Base-by-base conservation (phyloP, 352 stramenopile genomes). In the Globisporangium emineosum region DNA sequence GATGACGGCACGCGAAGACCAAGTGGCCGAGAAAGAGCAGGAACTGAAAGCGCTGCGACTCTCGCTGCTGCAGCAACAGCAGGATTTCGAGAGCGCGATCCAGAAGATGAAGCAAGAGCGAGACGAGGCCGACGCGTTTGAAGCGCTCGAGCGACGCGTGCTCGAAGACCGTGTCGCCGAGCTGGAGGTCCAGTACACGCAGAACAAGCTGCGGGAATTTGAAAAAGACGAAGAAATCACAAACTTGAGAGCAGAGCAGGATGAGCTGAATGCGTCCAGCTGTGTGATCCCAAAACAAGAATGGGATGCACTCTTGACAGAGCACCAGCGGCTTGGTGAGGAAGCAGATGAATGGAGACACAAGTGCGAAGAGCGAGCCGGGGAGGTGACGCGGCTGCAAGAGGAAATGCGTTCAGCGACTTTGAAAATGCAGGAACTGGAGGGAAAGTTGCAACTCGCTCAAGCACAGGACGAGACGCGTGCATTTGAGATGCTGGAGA, bases 151-250 rank as follows among this genome's bases (percentile, higher is more conserved):
- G 65, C 77, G 73, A 25, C 70, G 77, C 17, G 62, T 90, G 12
- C 65, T 81, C 32, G 68, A 83, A 33, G 77, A 88, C 43, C 71
- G 78, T 35, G 72, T 90, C 17, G 60, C 72, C 13, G 78, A 88
- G 53, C 55, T 88, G 32, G 78, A 86, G 63, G 82, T 71, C 23
- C 77, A 76, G 30, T 59, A 84, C 51, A 63, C 69, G n/a, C 75
- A 86, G 55, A 76, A 78, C 60, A 56, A 62, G 37, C 51, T 65
- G 23, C 65, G 70, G 15, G 70, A 86, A 32, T 69, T 65, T 19
- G 77, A 85, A 25, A 79, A 78, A 63, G 75, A 83, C 49, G 64
- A 70, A 30, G 75, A 83, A 51, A 62, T 86, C 47, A 65, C 65
- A 2, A 65, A 30, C 8, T 32, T 86, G 50, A 49, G 73, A 15